These are phyloP conservation scores for Botrytis aclada DNA, from an alignment of 2,329 filamentous ascomycete genomes.

Conservation along the genomic window DNA sequence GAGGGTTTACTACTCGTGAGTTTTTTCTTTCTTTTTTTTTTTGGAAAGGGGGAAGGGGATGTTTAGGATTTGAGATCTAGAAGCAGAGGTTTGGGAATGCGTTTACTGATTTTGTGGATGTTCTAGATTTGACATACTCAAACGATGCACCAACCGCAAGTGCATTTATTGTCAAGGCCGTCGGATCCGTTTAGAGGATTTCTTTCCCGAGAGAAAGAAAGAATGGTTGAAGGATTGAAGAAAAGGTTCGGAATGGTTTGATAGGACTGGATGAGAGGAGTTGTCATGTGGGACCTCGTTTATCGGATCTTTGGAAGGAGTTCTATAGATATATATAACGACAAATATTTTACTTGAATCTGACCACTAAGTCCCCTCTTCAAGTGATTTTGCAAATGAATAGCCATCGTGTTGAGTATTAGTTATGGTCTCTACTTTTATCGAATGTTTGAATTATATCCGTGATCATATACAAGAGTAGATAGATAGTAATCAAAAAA, in stretches of 20 bases:
- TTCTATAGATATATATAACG: not conserved
- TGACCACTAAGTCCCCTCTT: not conserved
- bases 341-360: not conserved
- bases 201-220: not conserved
- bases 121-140: constrained; percentile 43
- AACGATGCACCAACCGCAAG: constrained; percentile 40
- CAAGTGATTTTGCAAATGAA: not conserved
- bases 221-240: not conserved
- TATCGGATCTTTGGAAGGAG: not conserved
- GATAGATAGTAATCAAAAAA: not conserved
- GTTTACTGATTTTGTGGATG: constrained; percentile 42
- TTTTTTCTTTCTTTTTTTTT: not conserved
- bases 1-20: constrained; percentile 8
- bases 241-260: not conserved
- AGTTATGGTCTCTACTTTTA: not conserved
- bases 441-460: not conserved
- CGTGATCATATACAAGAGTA: not conserved
- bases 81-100: too few species aligned
- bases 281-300: not conserved
- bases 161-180: constrained; percentile 34
- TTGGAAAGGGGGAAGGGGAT: not conserved
- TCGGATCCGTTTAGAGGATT: not conserved
- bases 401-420: not conserved
- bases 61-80: not conserved
- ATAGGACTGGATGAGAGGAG: not conserved